Evolutionary conservation across 805 yeast species (phyloP), one percentile per base, ranked within the genome.

Genomic region (Cyberlindnera euphorbiiphila): DNA sequence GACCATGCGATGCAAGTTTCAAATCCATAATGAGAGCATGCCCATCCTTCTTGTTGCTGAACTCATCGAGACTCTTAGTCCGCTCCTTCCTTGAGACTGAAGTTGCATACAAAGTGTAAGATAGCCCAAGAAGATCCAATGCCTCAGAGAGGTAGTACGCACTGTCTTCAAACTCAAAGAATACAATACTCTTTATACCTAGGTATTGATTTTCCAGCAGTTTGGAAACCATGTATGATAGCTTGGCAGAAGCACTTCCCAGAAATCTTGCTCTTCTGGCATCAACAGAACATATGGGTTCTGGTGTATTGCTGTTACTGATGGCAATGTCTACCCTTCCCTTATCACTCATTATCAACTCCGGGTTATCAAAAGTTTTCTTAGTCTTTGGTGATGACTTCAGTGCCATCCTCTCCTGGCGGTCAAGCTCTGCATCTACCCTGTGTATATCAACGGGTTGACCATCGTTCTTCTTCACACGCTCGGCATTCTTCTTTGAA

Each of bases 131-230:
- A 0, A 80, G 41, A 56, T 81, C 88, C 33, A 82, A 50, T 10
- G 78, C 62, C 47, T 82, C 89, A 0, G 84, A 71, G 20, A 81
- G 52, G 51, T 78, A 80, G 51, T 75, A 81, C 0, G 87, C 88
- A 32, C 77, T 70, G 45, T 81, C 86, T 53, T 79, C 85, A 56
- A 76, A 78, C 45, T 81, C 87, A 52, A 75, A 82, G 53, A 81
- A 81, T 0, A 81, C 76, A 19, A 81, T 64, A 12, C 81, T 71
- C 53, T 81, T 77, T 35, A 73, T 52, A 4, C 66, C 64, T 8
- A 53, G 37, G 9, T 46, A 41, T 43, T 75, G 76, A 49, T 80
- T 74, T 34, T 76, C 80, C 19, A 77, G 51, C 8, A 80, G 48
- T 41, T 75, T 62, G 12, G 80, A 63, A 0, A 75, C 66, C 41